Evolutionary conservation across 164 flowering plant species (phyloP).

Genomic region (Liriodendron chinense): DNA sequence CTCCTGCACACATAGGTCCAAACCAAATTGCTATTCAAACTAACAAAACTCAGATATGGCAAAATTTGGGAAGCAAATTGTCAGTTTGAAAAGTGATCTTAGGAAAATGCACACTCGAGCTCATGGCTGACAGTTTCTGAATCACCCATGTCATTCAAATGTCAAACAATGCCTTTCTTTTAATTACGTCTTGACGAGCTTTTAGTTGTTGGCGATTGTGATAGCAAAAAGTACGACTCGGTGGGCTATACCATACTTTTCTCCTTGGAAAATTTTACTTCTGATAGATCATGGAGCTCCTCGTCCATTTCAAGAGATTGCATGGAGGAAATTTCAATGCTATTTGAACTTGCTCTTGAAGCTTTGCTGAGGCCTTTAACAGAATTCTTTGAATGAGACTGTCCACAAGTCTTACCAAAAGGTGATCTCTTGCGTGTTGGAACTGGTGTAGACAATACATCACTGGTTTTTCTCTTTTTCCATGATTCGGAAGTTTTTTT

Average conservation of each 20-base stretch:
- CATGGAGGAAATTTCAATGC: too few relatives aligned
- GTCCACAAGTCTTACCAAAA: constrained; percentile 34
- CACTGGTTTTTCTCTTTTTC: constrained; percentile 41
- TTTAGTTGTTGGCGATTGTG: constrained; percentile 32
- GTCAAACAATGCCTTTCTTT: constrained; percentile 27
- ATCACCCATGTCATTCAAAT: too few relatives aligned
- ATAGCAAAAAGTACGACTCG: constrained; percentile 41
- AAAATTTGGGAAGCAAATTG: too few relatives aligned
- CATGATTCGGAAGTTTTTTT: constrained; percentile 19
- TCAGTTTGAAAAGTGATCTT: too few relatives aligned
- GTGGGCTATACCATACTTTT: constrained; percentile 12
- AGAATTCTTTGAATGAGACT: constrained; percentile 25
- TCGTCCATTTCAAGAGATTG: too few relatives aligned
- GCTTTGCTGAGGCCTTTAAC: constrained; percentile 24
- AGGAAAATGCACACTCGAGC: too few relatives aligned
- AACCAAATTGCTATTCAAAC: too few relatives aligned
- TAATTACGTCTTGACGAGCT: constrained; percentile 38
- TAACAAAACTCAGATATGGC: too few relatives aligned
- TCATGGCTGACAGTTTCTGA: too few relatives aligned
- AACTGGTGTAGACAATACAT: constrained; percentile 30
- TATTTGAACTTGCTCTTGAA: too few relatives aligned
- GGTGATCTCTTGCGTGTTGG: constrained; percentile 62
- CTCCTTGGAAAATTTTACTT: constrained; percentile 9
- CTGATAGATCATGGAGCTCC: too few relatives aligned
- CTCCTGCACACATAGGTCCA: constrained; percentile 28